Base-by-base conservation (phyloP, 306 rosid species). In the Trichosanthes cucumerina region DNA sequence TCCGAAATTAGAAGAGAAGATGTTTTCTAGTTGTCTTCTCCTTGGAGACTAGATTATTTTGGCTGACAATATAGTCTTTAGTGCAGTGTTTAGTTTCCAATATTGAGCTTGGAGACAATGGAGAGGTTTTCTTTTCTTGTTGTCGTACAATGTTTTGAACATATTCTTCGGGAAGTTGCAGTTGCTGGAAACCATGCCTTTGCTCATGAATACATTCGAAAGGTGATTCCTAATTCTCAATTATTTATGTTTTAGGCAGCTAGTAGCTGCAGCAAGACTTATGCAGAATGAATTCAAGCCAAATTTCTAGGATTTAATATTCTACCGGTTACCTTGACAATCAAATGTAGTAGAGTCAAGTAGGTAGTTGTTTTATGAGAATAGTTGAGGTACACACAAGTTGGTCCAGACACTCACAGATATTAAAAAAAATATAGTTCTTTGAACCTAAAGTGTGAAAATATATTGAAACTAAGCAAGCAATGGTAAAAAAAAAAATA, bases 1-100 rank as follows among this genome's bases (percentile, higher is more conserved):
- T 69, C 75, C 87, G 59, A 62, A 87, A 79, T 15, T 73, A 72
- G 75, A 49, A 49, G 59, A 28, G 77, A 71, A 49, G 43, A 47
- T 26, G 3, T 72, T 47, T 13, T 47, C 7, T 72, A 47, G 58
- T 15, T 49, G 60, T 28, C 77, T 31, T 73, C 43, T 46, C 43
- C 56, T 28, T 18, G 41, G 44, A 73, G 43, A 73, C 77, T 8
- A 16, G 7, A 16, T 47, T 73, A 1, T 49, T 49, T 28, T 49
- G 60, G 26, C 44, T 49, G 24, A 24, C 15, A 44, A 73, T 23
- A 15, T 59, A 72, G 23, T 8, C 3, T 44, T 6, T 72, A 26
- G 39, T 23, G 59, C 2, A 44, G 59, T 26, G 59, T 11, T 70
- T 23, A 23, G 31, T n/a, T 69, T 70, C 76, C 76, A 43, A 1